These are phyloP conservation scores for Ailanthus altissimus DNA, from an alignment of 345 rosid genomes.

Conservation along the genomic window DNA sequence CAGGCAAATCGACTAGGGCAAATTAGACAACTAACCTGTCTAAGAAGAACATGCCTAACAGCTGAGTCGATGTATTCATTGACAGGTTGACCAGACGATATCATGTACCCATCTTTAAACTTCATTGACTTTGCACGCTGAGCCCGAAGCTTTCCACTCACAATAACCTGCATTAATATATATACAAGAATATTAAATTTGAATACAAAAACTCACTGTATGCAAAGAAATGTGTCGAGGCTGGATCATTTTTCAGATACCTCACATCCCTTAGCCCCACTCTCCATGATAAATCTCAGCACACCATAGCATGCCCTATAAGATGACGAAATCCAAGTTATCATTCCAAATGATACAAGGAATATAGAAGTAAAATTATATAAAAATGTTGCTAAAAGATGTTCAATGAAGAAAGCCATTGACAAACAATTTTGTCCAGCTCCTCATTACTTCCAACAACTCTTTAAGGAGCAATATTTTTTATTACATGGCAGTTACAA, in stretches of 20 bases:
- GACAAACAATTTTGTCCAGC: conserved; percentile 1
- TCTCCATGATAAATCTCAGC: conserved; percentile 76
- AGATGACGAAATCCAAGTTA: not conserved
- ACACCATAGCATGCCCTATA: conserved; percentile 85
- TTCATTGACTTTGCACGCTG: conserved; percentile 87
- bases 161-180: conserved; percentile 46
- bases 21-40: conserved; percentile 50
- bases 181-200: not conserved
- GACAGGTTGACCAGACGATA: conserved; percentile 86
- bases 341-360: not conserved
- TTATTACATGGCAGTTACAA: not conserved
- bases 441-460: not conserved
- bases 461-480: too few relatives aligned
- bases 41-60: conserved; percentile 65
- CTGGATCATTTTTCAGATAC: conserved; percentile 18
- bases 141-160: conserved; percentile 75
- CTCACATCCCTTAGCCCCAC: conserved; percentile 87
- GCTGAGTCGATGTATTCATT: conserved; percentile 86
- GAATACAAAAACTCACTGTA: not conserved
- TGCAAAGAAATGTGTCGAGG: not conserved
- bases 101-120: conserved; percentile 91
- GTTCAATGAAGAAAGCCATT: not conserved
- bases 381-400: not conserved
- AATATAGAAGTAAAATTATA: not conserved
- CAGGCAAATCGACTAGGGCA: not conserved